Conservation (phyloP, 805 yeast genomes). For the Brettanomyces bruxellensis region DNA sequence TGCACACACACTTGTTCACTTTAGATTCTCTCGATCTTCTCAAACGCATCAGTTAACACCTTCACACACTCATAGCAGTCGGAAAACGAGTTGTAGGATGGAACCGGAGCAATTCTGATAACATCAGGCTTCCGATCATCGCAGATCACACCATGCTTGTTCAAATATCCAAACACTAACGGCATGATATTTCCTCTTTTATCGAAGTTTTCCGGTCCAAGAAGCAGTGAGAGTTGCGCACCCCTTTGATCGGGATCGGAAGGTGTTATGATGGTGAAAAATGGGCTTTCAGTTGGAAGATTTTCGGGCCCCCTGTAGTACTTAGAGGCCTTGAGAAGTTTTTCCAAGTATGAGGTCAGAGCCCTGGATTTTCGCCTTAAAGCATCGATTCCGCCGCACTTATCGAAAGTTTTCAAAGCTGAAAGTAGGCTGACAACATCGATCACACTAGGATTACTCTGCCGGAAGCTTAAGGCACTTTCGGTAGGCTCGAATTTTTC, state of each 20-base stretch:
- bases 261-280: conserved; percentile 74
- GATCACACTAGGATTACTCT: conserved; percentile 83
- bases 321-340: conserved; percentile 34
- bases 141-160: conserved; percentile 55
- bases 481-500: conserved; percentile 69
- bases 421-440: conserved; percentile 69
- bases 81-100: conserved; percentile 68
- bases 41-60: conserved; percentile 34
- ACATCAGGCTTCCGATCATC: conserved; percentile 90
- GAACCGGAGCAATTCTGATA: conserved; percentile 81
- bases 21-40: background rate
- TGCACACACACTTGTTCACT: too few relatives aligned
- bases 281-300: conserved; percentile 14
- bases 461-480: conserved; percentile 85
- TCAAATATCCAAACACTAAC: conserved; percentile 39
- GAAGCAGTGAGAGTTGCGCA: conserved; percentile 71
- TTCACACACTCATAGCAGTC: conserved; percentile 46
- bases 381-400: conserved; percentile 54
- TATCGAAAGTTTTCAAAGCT: conserved; percentile 51
- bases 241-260: conserved; percentile 52
- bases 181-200: conserved; percentile 48
- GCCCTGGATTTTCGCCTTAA: conserved; percentile 47
- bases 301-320: conserved; percentile 32
- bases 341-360: conserved; percentile 50
- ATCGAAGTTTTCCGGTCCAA: conserved; percentile 38